phyloP scores from a whole-genome alignment of 2,329 filamentous ascomycete species.

The Madurella fahalii region DNA sequence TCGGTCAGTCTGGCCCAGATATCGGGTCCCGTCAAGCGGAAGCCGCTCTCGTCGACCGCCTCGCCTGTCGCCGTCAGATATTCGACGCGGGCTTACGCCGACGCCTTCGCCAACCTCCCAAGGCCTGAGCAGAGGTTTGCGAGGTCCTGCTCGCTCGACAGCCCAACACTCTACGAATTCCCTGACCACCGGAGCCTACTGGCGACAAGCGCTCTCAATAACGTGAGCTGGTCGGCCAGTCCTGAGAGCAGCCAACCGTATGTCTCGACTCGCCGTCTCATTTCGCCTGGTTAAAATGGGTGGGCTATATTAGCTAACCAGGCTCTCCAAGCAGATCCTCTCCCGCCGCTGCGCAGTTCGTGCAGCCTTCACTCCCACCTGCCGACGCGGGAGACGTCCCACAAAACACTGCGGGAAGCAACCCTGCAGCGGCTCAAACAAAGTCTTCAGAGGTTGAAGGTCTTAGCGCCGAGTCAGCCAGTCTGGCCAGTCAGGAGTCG shows the following conservation, averaged over 20 bases:
- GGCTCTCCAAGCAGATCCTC: constrained; percentile 22
- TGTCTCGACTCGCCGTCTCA: constrained; percentile 18
- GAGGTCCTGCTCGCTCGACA: constrained; percentile 55
- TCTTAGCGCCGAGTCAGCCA: constrained; percentile 39
- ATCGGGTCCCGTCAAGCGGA: constrained; percentile 49
- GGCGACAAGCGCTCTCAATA: constrained; percentile 16
- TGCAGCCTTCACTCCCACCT: constrained; percentile 17
- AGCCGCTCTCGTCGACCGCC: constrained; percentile 55
- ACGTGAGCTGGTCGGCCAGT: constrained; percentile 22
- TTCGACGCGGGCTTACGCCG: constrained; percentile 35
- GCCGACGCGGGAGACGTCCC: constrained; percentile 25
- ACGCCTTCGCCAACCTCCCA: constrained; percentile 38
- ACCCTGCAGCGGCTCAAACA: constrained; percentile 44
- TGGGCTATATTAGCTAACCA: constrained; percentile 24
- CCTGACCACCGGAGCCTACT: constrained; percentile 29
- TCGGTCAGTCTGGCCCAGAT: constrained; percentile 31
- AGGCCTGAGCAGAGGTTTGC: constrained; percentile 51
- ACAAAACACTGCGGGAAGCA: constrained; percentile 38
- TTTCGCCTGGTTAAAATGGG: constrained; percentile 21
- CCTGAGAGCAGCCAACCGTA: constrained; percentile 26
- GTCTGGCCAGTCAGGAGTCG: constrained; percentile 31
- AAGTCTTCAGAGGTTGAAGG: constrained; percentile 43
- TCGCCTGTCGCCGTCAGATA: constrained; percentile 49
- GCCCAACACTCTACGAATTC: constrained; percentile 60
- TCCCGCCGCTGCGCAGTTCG: constrained; percentile 22